Base-by-base conservation (phyloP, 1,284 basidiomycete species). In the Heterobasidion annosum region DNA sequence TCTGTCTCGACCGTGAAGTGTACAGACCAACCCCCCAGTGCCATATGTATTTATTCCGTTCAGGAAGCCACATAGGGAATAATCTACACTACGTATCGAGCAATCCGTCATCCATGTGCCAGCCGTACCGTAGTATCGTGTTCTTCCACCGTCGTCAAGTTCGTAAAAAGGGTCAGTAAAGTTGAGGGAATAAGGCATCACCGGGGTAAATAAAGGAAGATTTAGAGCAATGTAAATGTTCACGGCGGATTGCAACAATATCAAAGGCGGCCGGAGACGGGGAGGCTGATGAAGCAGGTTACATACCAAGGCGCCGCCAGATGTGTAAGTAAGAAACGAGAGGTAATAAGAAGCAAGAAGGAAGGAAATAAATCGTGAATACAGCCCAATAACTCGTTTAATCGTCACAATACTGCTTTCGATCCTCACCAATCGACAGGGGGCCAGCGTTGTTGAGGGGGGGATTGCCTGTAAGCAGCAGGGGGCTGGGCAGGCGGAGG, bases 61-160 rank as follows among this genome's bases (percentile, higher is more conserved):
- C 37, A n/a, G 50, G 32, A 54, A 40, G 42, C 19, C 49, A 48
- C 34, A 55, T 55, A 51, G 49, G 19, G 12, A 33, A 52, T 57
- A 53, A 53, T 53, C 47, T 49, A 52, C 48, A 51, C 40, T 54
- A 46, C 48, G 45, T 13, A 47, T 10, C 25, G 35, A 19, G 10
- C 19, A n/a, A 52, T 32, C 51, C 53, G 43, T 57, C 52, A 48
- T 6, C 51, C 56, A 37, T 56, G 35, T 16, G 18, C 50, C 48
- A 55, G 46, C 55, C 53, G 40, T 57, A 53, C 56, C 51, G 51
- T 53, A 51, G 18, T 40, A 57, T 49, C 51, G 37, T 40, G 51
- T 50, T 56, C 59, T 58, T 61, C 55, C 55, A 57, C 55, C 43
- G 51, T 60, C 59, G 58, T 60, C 43, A 60, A 10, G 42, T 57